Conservation (phyloP, 352 stramenopile species). For the Pilasporangium apinafurcum region DNA sequence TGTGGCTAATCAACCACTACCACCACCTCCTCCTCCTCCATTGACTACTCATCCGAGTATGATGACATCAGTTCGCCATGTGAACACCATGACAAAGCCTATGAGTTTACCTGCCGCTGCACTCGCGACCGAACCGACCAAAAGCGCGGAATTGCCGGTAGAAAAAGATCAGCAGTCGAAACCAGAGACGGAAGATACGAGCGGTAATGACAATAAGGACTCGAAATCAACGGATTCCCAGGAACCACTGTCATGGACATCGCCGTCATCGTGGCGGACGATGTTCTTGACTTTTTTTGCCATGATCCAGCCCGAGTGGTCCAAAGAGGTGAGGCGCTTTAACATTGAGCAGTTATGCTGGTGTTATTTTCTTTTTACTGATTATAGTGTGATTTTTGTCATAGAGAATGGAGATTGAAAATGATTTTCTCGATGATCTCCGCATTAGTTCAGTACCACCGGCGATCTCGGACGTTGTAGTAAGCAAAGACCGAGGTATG, state of each 20-base stretch:
- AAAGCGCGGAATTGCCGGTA: background rate
- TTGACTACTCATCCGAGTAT: background rate
- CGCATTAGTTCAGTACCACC: constrained; percentile 37
- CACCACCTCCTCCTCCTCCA: no score
- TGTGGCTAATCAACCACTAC: no score
- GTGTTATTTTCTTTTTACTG: background rate
- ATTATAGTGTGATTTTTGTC: background rate
- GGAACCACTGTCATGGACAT: constrained; percentile 1
- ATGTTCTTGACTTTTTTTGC: constrained; percentile 54
- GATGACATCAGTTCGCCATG: background rate
- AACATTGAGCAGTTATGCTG: background rate
- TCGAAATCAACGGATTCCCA: background rate
- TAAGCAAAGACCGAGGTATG: constrained; percentile 19
- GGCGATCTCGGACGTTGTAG: constrained; percentile 44
- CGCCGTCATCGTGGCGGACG: constrained; percentile 34
- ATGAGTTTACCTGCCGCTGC: background rate
- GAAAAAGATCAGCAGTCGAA: background rate
- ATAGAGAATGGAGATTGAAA: constrained; percentile 21
- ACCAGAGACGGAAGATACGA: background rate
- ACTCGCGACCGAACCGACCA: background rate
- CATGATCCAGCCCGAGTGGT: constrained; percentile 52
- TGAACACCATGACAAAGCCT: constrained; percentile 3
- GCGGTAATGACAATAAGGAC: background rate
- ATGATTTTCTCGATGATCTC: constrained; percentile 39
- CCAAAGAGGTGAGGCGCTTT: constrained; percentile 23